Percentiles rank a stretch among this genome's conserved stretches.
phyloP scores from a whole-genome alignment of 1,139 yeast genomes.

The Suhomyces coccinellae region DNA sequence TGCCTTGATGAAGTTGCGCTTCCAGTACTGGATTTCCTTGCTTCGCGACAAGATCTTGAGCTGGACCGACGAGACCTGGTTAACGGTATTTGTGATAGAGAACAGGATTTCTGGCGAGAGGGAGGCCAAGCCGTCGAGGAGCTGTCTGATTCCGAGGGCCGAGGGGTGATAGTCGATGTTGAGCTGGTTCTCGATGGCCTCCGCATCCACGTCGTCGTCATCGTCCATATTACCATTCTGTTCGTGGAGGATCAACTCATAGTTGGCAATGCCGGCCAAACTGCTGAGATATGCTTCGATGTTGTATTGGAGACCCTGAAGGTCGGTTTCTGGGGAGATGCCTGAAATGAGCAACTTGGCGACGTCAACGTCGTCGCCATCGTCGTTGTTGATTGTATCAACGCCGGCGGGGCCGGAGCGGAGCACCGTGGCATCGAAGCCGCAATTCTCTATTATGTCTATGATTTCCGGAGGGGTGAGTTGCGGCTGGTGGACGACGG shows the following conservation, averaged over 20 bases:
- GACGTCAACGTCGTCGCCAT: conserved; percentile 27
- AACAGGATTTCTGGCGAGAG: conserved; percentile 30
- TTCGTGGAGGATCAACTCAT: conserved; percentile 22
- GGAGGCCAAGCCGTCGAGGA: conserved; percentile 45
- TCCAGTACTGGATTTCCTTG: conserved; percentile 76
- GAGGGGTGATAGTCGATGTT: conserved; percentile 45
- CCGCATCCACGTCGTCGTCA: conserved; percentile 12
- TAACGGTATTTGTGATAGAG: conserved; percentile 45
- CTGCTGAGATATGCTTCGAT: conserved; percentile 41
- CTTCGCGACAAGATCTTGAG: conserved; percentile 64
- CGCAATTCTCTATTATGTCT: conserved; percentile 37
- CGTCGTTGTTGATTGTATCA: conserved; percentile 12
- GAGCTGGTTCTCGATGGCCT: conserved; percentile 30
- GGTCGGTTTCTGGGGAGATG: conserved; percentile 27
- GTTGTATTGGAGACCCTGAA: conserved; percentile 36
- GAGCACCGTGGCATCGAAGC: conserved; percentile 34
- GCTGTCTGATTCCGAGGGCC: conserved; percentile 54
- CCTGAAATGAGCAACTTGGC: conserved; percentile 38
- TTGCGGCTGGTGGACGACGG: conserved; percentile 23
- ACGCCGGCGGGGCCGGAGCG: conserved; percentile 13
- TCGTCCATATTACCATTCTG: conserved; percentile 4
- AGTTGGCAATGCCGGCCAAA: conserved; percentile 30
- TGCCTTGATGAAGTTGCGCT: conserved; percentile 51
- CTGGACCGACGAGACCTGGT: conserved; percentile 58
- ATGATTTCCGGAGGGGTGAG: conserved; percentile 18